Evolutionary conservation across 2,329 filamentous ascomycete genomes (phyloP), one percentile per base, ranked within the genome.

Genomic region (Microcyclosporella mali): DNA sequence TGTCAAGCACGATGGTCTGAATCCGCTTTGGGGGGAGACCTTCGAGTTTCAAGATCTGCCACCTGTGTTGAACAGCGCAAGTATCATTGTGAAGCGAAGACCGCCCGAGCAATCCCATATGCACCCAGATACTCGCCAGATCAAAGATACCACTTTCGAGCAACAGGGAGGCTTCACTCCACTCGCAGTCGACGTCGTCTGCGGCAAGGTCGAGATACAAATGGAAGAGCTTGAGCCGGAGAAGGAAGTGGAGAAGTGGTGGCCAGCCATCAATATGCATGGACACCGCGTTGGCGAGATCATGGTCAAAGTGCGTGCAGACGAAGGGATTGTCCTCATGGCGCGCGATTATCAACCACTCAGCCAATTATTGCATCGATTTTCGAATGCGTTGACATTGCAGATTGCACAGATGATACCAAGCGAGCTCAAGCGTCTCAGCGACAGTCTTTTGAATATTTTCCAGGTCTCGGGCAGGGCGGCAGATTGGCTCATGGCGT

Each of bases 391-490:
- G 0, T 70, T 98, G 43, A 95, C 90, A 0, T 74, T 86, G 29
- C 85, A 94, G 61, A 85, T 98, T 53, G 82, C 88, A 2, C 79
- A 85, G 33, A 78, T 85, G 43, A 73, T 95, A 41, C 84, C 88
- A 0, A 78, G 81, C 2, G 85, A 88, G 57, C 71, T 95, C 27
- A 84, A 84, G 40, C 76, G 79, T n/a, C 66, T 97, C 7, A 85
- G 88, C 2, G 89, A 95, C 60, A 81, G 85, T 19, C 79, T 97
- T 29, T 70, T 97, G 50, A 94, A 97, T 61, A 94, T 98, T 40
- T 98, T 90, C 57, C 92, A 98, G 60, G 89, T 94, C 2, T 90
- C 88, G 2, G 88, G 87, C 0, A 79, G 79, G 29, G 85, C 86
- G 2, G 77, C 77, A 33, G 88, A 95, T 46, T 98, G 92, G 92